Conservation (phyloP, 2,329 filamentous ascomycete genomes). For the Scytalidium lignicola region DNA sequence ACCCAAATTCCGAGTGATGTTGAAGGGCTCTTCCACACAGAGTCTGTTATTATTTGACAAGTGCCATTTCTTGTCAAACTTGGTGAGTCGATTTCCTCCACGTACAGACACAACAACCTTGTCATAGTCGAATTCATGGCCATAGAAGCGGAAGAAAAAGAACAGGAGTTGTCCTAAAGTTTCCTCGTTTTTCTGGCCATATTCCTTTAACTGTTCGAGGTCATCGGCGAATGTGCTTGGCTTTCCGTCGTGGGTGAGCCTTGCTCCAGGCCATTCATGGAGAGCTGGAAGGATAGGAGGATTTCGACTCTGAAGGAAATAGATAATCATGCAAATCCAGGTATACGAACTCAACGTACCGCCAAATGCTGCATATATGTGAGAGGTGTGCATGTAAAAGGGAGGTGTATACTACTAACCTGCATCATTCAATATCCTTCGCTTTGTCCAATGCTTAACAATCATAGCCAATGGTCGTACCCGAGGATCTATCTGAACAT, state of each 20-base stretch:
- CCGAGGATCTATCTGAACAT: conserved; percentile 86
- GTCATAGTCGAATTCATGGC: conserved; percentile 87
- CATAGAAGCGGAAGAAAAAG: conserved; percentile 92
- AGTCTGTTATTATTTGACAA: conserved; percentile 73
- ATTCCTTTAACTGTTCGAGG: conserved; percentile 66
- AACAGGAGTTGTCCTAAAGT: conserved; percentile 84
- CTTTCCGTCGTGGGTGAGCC: conserved; percentile 57
- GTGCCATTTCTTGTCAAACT: conserved; percentile 86
- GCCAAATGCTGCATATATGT: conserved; percentile 62
- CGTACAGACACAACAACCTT: conserved; percentile 80
- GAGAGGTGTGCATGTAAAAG: conserved; percentile 6
- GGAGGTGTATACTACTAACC: conserved; percentile 54
- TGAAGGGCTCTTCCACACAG: conserved; percentile 97
- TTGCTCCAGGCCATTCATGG: conserved; percentile 66
- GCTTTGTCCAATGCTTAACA: conserved; percentile 95
- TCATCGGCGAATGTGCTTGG: conserved; percentile 84
- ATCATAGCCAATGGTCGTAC: conserved; percentile 93
- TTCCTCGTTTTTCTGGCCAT: conserved; percentile 75
- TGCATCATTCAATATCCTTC: conserved; percentile 89
- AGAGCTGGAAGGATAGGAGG: conserved; percentile 81
- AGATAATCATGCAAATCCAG: conserved; percentile 98
- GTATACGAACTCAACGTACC: conserved; percentile 97
- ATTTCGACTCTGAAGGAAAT: conserved; percentile 83
- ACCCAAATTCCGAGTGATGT: conserved; percentile 78
- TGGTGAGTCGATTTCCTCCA: conserved; percentile 70